These are phyloP conservation scores for Citrus hindsii DNA, from an alignment of 345 rosid species.

Conservation along the genomic window DNA sequence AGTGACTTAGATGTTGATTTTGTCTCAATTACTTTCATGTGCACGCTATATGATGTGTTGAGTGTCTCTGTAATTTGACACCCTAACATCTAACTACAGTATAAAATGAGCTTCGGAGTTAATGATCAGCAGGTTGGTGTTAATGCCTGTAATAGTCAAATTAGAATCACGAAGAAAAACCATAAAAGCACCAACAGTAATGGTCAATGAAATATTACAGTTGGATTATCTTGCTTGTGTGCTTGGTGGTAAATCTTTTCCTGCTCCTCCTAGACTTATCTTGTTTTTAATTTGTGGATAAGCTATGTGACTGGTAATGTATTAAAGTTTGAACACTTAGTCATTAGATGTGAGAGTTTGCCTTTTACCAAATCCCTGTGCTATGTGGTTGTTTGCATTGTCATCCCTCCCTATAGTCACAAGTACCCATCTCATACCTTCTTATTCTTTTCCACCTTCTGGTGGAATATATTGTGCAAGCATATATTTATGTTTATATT, in stretches of 20 bases:
- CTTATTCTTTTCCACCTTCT: not conserved
- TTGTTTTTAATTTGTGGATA: not conserved
- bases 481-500: not conserved
- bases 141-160: no score
- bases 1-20: not conserved
- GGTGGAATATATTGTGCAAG: not conserved
- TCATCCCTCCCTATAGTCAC: not conserved
- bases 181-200: not conserved
- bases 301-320: not conserved
- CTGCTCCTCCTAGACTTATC: not conserved
- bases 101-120: not conserved
- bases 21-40: not conserved
- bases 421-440: not conserved
- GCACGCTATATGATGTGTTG: not conserved
- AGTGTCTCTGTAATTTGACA: not conserved
- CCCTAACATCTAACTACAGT: not conserved
- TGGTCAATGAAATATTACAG: not conserved
- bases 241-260: not conserved
- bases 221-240: not conserved
- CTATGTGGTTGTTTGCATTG: not conserved
- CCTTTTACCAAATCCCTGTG: not conserved
- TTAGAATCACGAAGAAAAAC: not conserved
- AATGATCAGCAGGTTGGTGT: no score
- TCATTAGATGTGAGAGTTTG: not conserved
- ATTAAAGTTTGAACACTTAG: no score